phyloP scores from a whole-genome alignment of 495 filamentous ascomycete genomes.

The Penicillium chermesinum region DNA sequence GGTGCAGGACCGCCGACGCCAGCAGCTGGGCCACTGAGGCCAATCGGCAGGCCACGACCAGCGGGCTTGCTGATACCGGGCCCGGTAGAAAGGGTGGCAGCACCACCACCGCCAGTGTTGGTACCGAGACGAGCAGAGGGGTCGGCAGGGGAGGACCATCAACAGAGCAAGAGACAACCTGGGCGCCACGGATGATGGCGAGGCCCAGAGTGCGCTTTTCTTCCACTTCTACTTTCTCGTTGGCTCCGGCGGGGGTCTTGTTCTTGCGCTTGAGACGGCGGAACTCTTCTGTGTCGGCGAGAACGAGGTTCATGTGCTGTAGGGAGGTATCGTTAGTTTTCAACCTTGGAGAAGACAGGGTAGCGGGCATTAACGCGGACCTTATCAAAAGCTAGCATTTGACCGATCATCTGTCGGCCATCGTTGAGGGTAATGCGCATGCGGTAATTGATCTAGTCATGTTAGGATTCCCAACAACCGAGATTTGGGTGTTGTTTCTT shows the following conservation, averaged over 20 bases:
- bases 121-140: slow-evolving; percentile 84
- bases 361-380: slow-evolving; percentile 42
- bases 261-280: slow-evolving; percentile 89
- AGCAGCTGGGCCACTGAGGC: slow-evolving; percentile 83
- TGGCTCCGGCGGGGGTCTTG: slow-evolving; percentile 61
- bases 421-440: slow-evolving; percentile 97
- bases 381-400: slow-evolving; percentile 98
- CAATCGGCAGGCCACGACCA: slow-evolving; percentile 82
- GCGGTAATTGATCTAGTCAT: slow-evolving; percentile 97
- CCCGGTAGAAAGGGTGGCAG: slow-evolving; percentile 68
- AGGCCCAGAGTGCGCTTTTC: slow-evolving; percentile 95
- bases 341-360: background rate
- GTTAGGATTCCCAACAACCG: too few relatives aligned
- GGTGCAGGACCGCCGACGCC: slow-evolving; percentile 80
- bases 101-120: slow-evolving; percentile 54
- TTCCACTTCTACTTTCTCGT: slow-evolving; percentile 61
- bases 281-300: slow-evolving; percentile 99
- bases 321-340: slow-evolving; percentile 4
- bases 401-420: slow-evolving; percentile 92
- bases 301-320: slow-evolving; percentile 98
- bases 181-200: slow-evolving; percentile 88
- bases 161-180: slow-evolving; percentile 90
- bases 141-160: slow-evolving; percentile 95
- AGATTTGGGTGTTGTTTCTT: too few relatives aligned
- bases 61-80: slow-evolving; percentile 89